These are phyloP conservation scores for Colletotrichum sp. DNA, from an alignment of 2,329 filamentous ascomycete species.

Conservation along the genomic window DNA sequence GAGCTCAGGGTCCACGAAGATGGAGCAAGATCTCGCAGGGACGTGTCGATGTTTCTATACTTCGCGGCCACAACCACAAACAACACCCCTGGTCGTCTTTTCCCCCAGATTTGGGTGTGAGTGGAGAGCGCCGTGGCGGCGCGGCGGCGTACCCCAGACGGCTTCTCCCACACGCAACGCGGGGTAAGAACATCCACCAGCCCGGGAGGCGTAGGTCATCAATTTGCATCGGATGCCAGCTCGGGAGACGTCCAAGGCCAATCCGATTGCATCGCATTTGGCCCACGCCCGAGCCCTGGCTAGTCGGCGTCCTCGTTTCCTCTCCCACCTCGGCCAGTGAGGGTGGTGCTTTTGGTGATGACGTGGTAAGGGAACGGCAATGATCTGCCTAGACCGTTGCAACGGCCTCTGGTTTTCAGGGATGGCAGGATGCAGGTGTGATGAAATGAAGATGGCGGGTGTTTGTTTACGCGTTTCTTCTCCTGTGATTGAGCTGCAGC, in stretches of 20 bases:
- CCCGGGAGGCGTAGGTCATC: not conserved
- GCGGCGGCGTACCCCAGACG: constrained; percentile 3
- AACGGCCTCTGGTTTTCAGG: not conserved
- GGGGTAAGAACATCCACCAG: constrained; percentile 12
- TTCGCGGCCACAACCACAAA: not conserved
- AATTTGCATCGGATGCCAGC: constrained; percentile 1
- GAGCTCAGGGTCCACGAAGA: not conserved
- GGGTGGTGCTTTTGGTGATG: not conserved
- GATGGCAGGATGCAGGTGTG: not conserved
- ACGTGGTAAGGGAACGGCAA: not conserved
- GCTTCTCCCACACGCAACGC: constrained; percentile 1
- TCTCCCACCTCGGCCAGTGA: not conserved
- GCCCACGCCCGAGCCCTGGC: not conserved
- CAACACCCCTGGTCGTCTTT: not conserved
- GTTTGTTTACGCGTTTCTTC: not conserved
- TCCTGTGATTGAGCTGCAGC: not conserved
- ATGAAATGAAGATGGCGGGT: not conserved
- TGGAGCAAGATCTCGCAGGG: not conserved
- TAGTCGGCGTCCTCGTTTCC: not conserved
- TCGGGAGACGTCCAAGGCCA: not conserved
- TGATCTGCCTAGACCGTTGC: not conserved
- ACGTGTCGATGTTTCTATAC: not conserved
- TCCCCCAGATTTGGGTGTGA: not conserved
- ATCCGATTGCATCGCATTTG: not conserved
- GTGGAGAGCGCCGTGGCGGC: not conserved